These are phyloP conservation scores for Selenicereus undatus DNA, from an alignment of 148 eudicot species.

Conservation along the genomic window DNA sequence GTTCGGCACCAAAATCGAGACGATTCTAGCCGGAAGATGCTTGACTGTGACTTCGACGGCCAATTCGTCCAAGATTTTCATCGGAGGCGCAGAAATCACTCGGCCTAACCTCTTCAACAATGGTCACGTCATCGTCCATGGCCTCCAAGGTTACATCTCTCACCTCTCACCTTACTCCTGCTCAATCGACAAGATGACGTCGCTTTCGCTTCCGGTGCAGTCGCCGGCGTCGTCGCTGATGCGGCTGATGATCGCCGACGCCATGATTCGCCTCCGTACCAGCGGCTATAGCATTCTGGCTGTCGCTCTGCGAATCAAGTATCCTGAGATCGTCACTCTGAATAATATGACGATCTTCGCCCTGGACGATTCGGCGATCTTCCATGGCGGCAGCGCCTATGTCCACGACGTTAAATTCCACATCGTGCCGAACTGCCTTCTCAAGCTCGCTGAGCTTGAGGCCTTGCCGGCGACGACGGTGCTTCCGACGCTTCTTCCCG, in stretches of 20 bases:
- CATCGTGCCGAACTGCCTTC: slow-evolving; percentile 54
- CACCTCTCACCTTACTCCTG: slow-evolving; percentile 75
- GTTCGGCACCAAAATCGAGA: slow-evolving; percentile 67
- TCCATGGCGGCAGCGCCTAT: slow-evolving; percentile 51
- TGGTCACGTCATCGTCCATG: slow-evolving; percentile 52
- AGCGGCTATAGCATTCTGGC: slow-evolving; percentile 51
- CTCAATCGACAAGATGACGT: slow-evolving; percentile 44
- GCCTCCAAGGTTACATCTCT: slow-evolving; percentile 58
- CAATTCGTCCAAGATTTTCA: slow-evolving; percentile 35
- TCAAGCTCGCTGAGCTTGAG: slow-evolving; percentile 53
- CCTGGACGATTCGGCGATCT: slow-evolving; percentile 42
- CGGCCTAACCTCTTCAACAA: slow-evolving; percentile 44
- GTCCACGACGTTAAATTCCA: slow-evolving; percentile 55
- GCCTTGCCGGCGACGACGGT: slow-evolving; percentile 38
- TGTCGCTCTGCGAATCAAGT: slow-evolving; percentile 42
- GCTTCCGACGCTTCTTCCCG: slow-evolving; percentile 54
- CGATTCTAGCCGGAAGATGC: slow-evolving; percentile 57
- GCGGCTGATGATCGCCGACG: slow-evolving; percentile 54
- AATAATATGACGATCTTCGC: slow-evolving; percentile 50
- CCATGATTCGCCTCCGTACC: slow-evolving; percentile 44
- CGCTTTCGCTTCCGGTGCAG: slow-evolving; percentile 43
- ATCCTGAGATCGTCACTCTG: slow-evolving; percentile 36
- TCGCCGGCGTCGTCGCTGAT: slow-evolving; percentile 32
- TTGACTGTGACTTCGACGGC: slow-evolving; percentile 46
- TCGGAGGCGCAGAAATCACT: slow-evolving; percentile 58